A percentile compares a stretch with the other conserved stretches of the same genome.
phyloP scores from a whole-genome alignment of 768 basidiomycete species.

The Dacryopinax spathularia region DNA sequence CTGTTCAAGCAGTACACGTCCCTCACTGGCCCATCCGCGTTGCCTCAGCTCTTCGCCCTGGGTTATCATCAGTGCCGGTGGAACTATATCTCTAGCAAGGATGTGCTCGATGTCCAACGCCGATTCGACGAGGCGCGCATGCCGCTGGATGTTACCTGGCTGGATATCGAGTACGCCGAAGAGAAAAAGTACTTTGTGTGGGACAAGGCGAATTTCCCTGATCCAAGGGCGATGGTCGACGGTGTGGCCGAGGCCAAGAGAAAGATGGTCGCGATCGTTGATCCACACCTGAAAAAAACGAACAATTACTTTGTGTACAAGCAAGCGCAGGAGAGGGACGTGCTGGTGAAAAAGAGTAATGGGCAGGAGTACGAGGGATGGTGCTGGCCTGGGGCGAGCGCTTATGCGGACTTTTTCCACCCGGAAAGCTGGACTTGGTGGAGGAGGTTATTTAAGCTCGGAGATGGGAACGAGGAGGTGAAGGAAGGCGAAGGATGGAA shows the following conservation, averaged over 20 bases:
- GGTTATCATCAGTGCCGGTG: constrained; percentile 97
- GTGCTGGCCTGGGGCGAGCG: constrained; percentile 95
- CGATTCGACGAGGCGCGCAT: constrained; percentile 90
- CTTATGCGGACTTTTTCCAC: constrained; percentile 97
- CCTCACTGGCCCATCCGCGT: constrained; percentile 69
- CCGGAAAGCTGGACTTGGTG: constrained; percentile 83
- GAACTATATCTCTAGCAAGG: constrained; percentile 89
- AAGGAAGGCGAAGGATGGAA: constrained; percentile 46
- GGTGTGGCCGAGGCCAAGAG: constrained; percentile 72
- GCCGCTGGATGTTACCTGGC: constrained; percentile 92
- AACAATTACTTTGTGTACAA: constrained; percentile 69
- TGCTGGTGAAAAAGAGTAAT: constrained; percentile 69
- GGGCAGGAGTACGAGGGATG: constrained; percentile 89
- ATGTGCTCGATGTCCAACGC: constrained; percentile 69
- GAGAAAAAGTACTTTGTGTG: constrained; percentile 97
- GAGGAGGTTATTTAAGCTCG: constrained; percentile 64
- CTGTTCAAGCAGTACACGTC: constrained; percentile 74
- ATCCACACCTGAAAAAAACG: constrained; percentile 86
- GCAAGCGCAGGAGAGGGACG: constrained; percentile 62
- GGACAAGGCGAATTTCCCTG: constrained; percentile 83
- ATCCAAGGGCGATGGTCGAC: constrained; percentile 85
- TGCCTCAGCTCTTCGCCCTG: constrained; percentile 85
- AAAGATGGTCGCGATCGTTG: constrained; percentile 97
- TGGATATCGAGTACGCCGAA: constrained; percentile 89
- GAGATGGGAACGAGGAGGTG: constrained; percentile 22